Conservation (phyloP, 768 basidiomycete genomes). For the Rhodotorula graminis region DNA sequence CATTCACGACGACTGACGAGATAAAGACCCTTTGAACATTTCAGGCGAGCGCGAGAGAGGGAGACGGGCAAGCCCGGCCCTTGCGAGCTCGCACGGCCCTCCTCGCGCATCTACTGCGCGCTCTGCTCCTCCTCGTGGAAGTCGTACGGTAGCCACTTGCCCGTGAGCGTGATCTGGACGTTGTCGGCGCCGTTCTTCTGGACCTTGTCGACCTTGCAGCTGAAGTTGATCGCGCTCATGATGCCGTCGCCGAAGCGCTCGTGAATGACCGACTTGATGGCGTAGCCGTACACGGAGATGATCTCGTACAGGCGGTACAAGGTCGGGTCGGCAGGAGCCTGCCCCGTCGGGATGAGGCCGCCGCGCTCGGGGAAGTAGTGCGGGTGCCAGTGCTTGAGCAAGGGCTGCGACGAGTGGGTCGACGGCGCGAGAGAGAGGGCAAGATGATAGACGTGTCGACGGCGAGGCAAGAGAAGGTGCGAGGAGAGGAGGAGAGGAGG, state of each 20-base stretch:
- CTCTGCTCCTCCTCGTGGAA: neutral
- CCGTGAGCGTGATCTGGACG: slow-evolving; percentile 5
- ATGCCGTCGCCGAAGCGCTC: neutral
- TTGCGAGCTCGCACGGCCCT: too few relatives aligned
- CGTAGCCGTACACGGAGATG: slow-evolving; percentile 8
- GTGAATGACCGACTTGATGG: neutral
- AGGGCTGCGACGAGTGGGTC: slow-evolving; percentile 21
- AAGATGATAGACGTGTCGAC: too few relatives aligned
- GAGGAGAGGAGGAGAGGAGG: too few relatives aligned
- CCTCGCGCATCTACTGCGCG: neutral
- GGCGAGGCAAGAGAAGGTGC: too few relatives aligned
- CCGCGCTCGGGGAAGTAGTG: slow-evolving; percentile 68
- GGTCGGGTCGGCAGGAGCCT: slow-evolving; percentile 61
- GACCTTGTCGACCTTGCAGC: slow-evolving; percentile 4
- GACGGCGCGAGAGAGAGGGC: too few relatives aligned
- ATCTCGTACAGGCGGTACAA: slow-evolving; percentile 74
- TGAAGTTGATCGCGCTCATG: slow-evolving; percentile 14
- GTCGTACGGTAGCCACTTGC: slow-evolving; percentile 17
- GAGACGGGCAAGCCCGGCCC: too few relatives aligned
- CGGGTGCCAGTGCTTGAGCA: slow-evolving; percentile 57
- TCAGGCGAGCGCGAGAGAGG: too few relatives aligned
- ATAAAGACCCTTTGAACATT: too few relatives aligned
- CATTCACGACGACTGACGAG: too few relatives aligned
- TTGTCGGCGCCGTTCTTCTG: slow-evolving; percentile 12
- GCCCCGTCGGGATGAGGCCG: slow-evolving; percentile 64